phyloP scores from a whole-genome alignment of 2,329 filamentous ascomycete species.

The Hymenoscyphus fraxineus region DNA sequence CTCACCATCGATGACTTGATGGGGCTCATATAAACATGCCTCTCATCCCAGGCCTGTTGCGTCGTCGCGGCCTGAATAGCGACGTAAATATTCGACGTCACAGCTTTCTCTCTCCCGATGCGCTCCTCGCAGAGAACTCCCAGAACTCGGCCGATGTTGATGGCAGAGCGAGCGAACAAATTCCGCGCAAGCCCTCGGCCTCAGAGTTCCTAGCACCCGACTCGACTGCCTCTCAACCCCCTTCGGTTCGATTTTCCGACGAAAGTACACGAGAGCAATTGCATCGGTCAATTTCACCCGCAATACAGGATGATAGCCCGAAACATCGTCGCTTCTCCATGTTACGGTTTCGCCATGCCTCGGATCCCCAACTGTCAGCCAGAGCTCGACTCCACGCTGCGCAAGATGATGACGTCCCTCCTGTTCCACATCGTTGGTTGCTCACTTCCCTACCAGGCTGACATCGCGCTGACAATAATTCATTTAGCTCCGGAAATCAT shows the following conservation, averaged over 20 bases:
- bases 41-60: slow-evolving; percentile 30
- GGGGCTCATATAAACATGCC: slow-evolving; percentile 24
- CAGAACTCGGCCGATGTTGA: slow-evolving; percentile 22
- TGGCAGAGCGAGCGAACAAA: slow-evolving; percentile 35
- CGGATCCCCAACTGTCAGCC: slow-evolving; percentile 80
- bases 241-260: slow-evolving; percentile 19
- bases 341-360: slow-evolving; percentile 85
- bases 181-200: slow-evolving; percentile 30
- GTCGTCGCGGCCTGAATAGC: slow-evolving; percentile 29
- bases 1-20: slow-evolving; percentile 22
- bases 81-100: slow-evolving; percentile 33
- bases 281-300: slow-evolving; percentile 37
- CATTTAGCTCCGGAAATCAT: slow-evolving; percentile 70
- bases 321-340: slow-evolving; percentile 64
- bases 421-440: slow-evolving; percentile 54
- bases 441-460: slow-evolving; percentile 16
- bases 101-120: slow-evolving; percentile 30
- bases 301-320: slow-evolving; percentile 51
- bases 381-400: slow-evolving; percentile 66
- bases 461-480: slow-evolving; percentile 14
- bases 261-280: slow-evolving; percentile 18
- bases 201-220: slow-evolving; percentile 29
- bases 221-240: slow-evolving; percentile 13
- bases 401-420: slow-evolving; percentile 43
- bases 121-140: slow-evolving; percentile 7